Base-by-base conservation (phyloP, 2,329 filamentous ascomycete species). In the Penicillium capsulatum region DNA sequence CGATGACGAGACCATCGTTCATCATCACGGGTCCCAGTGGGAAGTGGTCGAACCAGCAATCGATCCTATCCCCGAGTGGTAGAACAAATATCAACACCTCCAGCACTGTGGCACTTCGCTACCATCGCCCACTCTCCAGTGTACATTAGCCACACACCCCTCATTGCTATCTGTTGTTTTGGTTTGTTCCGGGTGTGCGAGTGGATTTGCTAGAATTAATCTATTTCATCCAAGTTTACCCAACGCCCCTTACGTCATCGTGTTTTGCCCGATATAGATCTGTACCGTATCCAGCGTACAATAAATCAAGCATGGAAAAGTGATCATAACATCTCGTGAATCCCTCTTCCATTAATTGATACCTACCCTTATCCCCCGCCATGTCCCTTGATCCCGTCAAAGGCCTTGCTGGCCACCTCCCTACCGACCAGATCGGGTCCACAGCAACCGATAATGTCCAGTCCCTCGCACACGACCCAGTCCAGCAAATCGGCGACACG, bases 321-420 rank as follows among this genome's bases (percentile, higher is more conserved):
- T n/a, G n/a, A n/a, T n/a, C n/a, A n/a, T n/a, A n/a, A n/a, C n/a
- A n/a, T n/a, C n/a, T n/a, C n/a, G n/a, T n/a, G n/a, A n/a, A n/a
- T n/a, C n/a, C n/a, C n/a, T n/a, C n/a, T n/a, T n/a, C 4, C 17
- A 17, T 9, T 32, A 11, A 36, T 19, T 13, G 11, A n/a, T 7
- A 11, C 20, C 11, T 35, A 10, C 15, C n/a, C 11, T 14, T n/a
- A 3, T 24, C 11, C 17, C 28, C 39, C 11, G 11, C 15, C 3
- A 61, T 60, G 58, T 51, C 58, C 17, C 48, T 61, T 36, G 48
- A 56, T n/a, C 47, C 48, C 13, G 48, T 50, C 34, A 54, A 51
- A 11, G 47, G 55, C 22, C 39, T 59, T 15, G 42, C 34, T 19
- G 36, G 40, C n/a, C 50, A 47, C 31, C 33, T 50, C 7, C 52